Conservation (phyloP, 1,139 yeast genomes). For the Candida sp. region DNA sequence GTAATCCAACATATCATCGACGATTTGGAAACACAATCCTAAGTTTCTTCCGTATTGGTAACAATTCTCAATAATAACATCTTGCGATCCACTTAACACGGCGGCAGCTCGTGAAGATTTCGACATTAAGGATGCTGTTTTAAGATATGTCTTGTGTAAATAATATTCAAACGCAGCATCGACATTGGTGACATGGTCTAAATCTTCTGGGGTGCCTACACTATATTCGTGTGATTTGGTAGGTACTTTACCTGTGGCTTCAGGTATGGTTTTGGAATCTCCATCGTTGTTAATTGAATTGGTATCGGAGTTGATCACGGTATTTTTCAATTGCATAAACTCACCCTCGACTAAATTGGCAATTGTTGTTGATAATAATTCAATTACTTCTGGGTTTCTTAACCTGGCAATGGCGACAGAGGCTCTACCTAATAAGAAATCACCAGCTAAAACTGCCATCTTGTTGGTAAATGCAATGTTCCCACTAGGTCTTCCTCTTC, state of each 20-base stretch:
- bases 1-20: slow-evolving; percentile 95
- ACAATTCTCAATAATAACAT: slow-evolving; percentile 72
- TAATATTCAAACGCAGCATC: slow-evolving; percentile 93
- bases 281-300: slow-evolving; percentile 47
- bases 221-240: slow-evolving; percentile 58
- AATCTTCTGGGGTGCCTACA: slow-evolving; percentile 36
- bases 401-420: slow-evolving; percentile 93
- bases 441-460: slow-evolving; percentile 98
- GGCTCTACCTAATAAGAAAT: slow-evolving; percentile 90
- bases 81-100: slow-evolving; percentile 81
- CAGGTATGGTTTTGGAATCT: slow-evolving; percentile 49
- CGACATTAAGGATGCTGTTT: slow-evolving; percentile 95
- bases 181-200: slow-evolving; percentile 67
- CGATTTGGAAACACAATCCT: slow-evolving; percentile 94
- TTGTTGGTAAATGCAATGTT: slow-evolving; percentile 93
- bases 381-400: slow-evolving; percentile 96
- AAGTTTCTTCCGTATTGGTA: slow-evolving; percentile 90
- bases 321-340: slow-evolving; percentile 95
- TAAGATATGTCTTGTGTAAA: slow-evolving; percentile 89
- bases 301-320: slow-evolving; percentile 56
- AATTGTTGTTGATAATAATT: slow-evolving; percentile 89
- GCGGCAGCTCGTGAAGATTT: slow-evolving; percentile 94
- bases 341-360: slow-evolving; percentile 98
- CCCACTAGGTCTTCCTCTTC: slow-evolving; percentile 90
- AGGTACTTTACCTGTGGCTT: slow-evolving; percentile 64